These are phyloP conservation scores for Boletus coccyginus DNA, from an alignment of 768 basidiomycete species.

Conservation along the genomic window DNA sequence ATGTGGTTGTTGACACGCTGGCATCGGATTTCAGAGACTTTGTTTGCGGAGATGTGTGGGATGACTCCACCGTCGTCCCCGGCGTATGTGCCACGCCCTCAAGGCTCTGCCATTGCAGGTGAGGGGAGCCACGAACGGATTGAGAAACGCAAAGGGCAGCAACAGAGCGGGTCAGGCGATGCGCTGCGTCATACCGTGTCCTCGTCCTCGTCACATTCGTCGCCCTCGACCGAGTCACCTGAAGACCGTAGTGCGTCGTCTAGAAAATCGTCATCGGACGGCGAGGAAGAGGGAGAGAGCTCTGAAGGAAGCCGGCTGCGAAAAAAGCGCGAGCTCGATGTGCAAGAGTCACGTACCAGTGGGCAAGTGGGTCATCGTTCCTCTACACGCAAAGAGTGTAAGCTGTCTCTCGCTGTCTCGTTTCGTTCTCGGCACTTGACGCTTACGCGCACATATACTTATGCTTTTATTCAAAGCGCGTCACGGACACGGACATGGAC, in stretches of 20 bases:
- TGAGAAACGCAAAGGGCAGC: conserved; percentile 18
- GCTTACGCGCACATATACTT: not conserved
- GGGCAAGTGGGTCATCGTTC: not conserved
- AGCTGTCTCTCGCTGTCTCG: not conserved
- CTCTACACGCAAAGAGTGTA: conserved; percentile 16
- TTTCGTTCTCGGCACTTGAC: not conserved
- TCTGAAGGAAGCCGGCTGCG: conserved; percentile 16
- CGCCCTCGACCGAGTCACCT: conserved; percentile 3
- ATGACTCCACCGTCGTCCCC: conserved; percentile 16
- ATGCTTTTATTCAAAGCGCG: not conserved
- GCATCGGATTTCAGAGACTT: conserved; percentile 23
- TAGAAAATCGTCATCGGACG: conserved; percentile 9
- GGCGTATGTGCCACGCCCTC: not conserved
- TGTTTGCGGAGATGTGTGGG: conserved; percentile 28
- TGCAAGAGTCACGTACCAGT: not conserved
- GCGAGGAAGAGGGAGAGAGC: conserved; percentile 8
- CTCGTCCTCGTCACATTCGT: conserved; percentile 14
- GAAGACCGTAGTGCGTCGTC: conserved; percentile 8
- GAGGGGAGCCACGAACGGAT: conserved; percentile 1
- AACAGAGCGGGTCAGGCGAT: conserved; percentile 2
- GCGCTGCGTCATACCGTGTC: not conserved
- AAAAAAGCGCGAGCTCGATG: conserved; percentile 19
- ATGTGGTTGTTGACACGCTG: conserved; percentile 33
- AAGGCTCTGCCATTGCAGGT: not conserved
- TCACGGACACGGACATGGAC: conserved; percentile 2